Conservation (phyloP, 805 yeast species). For the Wickerhamia fluorescens region DNA sequence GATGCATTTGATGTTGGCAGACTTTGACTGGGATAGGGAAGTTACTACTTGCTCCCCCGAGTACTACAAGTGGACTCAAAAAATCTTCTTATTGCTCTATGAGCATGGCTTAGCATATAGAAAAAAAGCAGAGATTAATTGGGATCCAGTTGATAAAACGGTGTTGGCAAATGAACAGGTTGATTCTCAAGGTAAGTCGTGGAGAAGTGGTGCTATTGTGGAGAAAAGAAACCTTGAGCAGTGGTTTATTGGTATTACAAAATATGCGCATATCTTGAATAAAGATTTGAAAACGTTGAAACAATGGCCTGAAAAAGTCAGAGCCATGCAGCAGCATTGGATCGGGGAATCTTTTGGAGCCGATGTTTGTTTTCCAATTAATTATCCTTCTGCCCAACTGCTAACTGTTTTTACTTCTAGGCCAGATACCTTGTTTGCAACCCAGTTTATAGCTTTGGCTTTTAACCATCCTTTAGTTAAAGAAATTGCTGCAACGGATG, state of each 20-base stretch:
- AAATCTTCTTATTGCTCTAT: slow-evolving; percentile 65
- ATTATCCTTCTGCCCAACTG: slow-evolving; percentile 7
- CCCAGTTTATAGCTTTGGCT: slow-evolving; percentile 77
- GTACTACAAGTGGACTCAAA: slow-evolving; percentile 90
- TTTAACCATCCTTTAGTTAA: slow-evolving; percentile 57
- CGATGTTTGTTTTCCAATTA: slow-evolving; percentile 47
- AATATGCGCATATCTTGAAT: slow-evolving; percentile 62
- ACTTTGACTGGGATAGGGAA: slow-evolving; percentile 92
- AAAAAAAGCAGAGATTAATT: slow-evolving; percentile 82
- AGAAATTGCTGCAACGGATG: slow-evolving; percentile 29
- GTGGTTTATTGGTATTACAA: slow-evolving; percentile 91
- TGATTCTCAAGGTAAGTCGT: slow-evolving; percentile 80
- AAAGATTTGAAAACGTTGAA: slow-evolving; percentile 54
- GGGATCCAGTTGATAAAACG: slow-evolving; percentile 96
- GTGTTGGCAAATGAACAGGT: slow-evolving; percentile 96
- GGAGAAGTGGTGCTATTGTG: slow-evolving; percentile 96
- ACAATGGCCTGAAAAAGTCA: slow-evolving; percentile 86
- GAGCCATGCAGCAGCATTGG: slow-evolving; percentile 90
- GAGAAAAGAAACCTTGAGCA: slow-evolving; percentile 77
- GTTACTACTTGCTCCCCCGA: slow-evolving; percentile 79
- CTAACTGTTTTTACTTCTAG: slow-evolving; percentile 75
- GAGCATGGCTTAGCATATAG: slow-evolving; percentile 81
- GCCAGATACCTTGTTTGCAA: slow-evolving; percentile 80
- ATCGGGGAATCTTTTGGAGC: slow-evolving; percentile 85
- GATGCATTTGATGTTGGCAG: slow-evolving; percentile 68